Evolutionary conservation across 306 rosid species (phyloP).

Genomic region (Trichosanthes truncata): DNA sequence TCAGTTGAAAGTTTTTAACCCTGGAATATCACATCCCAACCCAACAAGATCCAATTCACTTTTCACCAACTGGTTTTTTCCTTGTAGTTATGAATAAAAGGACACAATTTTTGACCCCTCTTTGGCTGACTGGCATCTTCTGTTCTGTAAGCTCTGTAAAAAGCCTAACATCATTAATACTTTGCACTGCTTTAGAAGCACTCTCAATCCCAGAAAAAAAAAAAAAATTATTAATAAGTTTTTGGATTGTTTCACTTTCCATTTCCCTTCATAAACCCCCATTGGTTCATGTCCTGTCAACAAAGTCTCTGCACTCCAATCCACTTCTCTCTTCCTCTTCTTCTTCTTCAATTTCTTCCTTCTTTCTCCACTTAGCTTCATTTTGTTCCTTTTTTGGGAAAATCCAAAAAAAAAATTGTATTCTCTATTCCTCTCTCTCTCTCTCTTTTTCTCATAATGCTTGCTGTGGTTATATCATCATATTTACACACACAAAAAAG

Average conservation of each 20-base stretch:
- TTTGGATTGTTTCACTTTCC: neutral
- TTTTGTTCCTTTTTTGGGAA: constrained; percentile 41
- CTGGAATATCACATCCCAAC: neutral
- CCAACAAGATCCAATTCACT: constrained; percentile 29
- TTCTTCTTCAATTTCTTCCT: constrained; percentile 25
- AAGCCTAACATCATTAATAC: neutral
- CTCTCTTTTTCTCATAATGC: neutral
- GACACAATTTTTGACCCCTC: constrained; percentile 3
- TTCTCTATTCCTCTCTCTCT: neutral
- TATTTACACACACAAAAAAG: neutral
- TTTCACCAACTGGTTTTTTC: neutral
- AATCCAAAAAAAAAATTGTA: too few relatives aligned
- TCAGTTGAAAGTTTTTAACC: too few relatives aligned
- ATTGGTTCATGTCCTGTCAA: constrained; percentile 46
- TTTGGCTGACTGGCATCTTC: neutral
- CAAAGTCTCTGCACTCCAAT: constrained; percentile 33
- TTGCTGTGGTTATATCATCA: neutral
- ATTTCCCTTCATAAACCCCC: constrained; percentile 7
- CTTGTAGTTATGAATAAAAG: neutral
- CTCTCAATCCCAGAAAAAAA: neutral
- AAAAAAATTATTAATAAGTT: neutral
- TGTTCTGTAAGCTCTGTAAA: neutral
- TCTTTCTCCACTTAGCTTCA: constrained; percentile 20
- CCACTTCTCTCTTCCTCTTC: constrained; percentile 11
- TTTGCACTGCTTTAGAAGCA: neutral